Evolutionary conservation across 1,284 basidiomycete genomes (phyloP).

Genomic region (Irpex sp.): DNA sequence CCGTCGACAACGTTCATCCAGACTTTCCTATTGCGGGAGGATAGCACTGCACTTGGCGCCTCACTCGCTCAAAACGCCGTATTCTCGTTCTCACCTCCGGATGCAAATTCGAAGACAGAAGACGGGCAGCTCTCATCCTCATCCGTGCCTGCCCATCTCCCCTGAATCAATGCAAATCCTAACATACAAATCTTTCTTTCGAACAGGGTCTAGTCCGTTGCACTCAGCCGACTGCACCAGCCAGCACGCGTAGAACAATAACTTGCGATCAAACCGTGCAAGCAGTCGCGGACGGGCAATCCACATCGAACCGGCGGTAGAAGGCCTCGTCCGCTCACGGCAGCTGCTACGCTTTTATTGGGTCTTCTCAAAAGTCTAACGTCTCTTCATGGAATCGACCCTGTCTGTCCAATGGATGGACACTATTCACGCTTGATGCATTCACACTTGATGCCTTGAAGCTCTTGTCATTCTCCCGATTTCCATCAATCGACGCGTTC

Average conservation of each 20-base stretch:
- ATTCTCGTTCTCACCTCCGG: not conserved
- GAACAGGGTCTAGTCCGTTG: not conserved
- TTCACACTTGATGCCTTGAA: not conserved
- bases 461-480: not conserved
- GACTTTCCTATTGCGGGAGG: not conserved
- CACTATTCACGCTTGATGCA: not conserved
- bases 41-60: not conserved
- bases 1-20: not conserved
- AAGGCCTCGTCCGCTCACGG: not conserved
- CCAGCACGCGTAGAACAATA: not conserved
- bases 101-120: too few relatives aligned
- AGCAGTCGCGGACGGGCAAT: not conserved
- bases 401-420: not conserved
- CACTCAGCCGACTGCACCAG: not conserved
- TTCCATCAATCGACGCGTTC: not conserved
- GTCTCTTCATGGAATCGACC: not conserved
- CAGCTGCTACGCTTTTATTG: not conserved
- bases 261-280: not conserved
- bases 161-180: constrained; percentile 4
- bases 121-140: not conserved
- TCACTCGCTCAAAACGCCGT: not conserved
- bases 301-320: not conserved
- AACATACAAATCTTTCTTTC: constrained; percentile 3
- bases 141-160: constrained; percentile 11
- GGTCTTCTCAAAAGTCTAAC: not conserved